These are phyloP conservation scores for Ceratocystis lukuohia DNA, from an alignment of 2,329 filamentous ascomycete species.

Conservation along the genomic window DNA sequence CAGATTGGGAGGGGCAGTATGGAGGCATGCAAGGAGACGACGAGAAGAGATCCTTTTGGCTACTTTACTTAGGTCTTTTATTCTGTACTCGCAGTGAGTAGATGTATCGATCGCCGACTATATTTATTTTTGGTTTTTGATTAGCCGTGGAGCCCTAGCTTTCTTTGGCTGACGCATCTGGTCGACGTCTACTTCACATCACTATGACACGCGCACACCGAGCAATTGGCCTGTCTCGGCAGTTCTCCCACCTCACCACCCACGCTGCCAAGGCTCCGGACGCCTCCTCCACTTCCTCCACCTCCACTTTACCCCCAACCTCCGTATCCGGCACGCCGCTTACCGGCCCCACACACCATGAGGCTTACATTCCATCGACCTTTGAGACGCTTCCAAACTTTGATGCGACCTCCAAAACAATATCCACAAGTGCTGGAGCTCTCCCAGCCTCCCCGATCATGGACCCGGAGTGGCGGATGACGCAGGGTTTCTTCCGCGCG, in stretches of 20 bases:
- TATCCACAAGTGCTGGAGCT: constrained; percentile 33
- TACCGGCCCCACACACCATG: neutral
- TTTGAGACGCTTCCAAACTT: constrained; percentile 23
- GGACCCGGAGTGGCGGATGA: constrained; percentile 36
- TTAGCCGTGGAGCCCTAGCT: too few relatives aligned
- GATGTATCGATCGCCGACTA: too few relatives aligned
- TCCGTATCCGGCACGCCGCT: neutral
- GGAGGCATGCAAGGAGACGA: neutral
- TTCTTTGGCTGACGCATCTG: neutral
- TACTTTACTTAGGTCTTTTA: too few relatives aligned
- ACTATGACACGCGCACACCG: neutral
- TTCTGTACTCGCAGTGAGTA: too few relatives aligned
- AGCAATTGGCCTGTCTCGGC: neutral
- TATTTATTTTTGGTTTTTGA: too few relatives aligned
- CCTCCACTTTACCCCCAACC: neutral
- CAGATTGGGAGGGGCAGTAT: neutral
- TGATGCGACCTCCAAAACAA: constrained; percentile 30
- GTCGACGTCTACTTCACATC: neutral
- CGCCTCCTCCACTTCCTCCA: neutral
- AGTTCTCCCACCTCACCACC: neutral
- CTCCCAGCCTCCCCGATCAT: constrained; percentile 44
- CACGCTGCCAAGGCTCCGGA: neutral
- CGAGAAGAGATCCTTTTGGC: neutral
- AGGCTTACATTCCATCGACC: constrained; percentile 9
- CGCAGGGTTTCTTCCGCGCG: constrained; percentile 31